These are phyloP conservation scores for Besnoitia besnoiti DNA, from an alignment of 169 alveolate species.

Conservation along the genomic window DNA sequence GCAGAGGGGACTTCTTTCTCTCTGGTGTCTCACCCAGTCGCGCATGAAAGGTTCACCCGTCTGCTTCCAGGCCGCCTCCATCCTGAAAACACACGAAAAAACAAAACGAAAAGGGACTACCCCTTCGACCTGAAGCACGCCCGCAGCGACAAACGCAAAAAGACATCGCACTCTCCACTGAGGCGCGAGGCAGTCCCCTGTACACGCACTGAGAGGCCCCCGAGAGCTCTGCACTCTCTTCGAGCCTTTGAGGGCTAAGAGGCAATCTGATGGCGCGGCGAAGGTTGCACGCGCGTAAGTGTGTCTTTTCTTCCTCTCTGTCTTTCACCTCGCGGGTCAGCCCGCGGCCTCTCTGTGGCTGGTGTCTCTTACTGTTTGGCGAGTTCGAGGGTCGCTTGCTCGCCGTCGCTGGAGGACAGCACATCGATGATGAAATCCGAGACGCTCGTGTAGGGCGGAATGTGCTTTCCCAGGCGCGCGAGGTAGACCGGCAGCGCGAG, in stretches of 20 bases:
- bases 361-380: slow-evolving; percentile 40
- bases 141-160: no score
- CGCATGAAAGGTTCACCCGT: slow-evolving; percentile 62
- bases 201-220: no score
- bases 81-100: slow-evolving; percentile 26
- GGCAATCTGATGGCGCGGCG: no score
- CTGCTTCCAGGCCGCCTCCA: slow-evolving; percentile 53
- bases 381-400: slow-evolving; percentile 28
- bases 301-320: neutral
- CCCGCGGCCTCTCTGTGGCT: neutral
- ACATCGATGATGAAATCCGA: slow-evolving; percentile 67
- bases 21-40: slow-evolving; percentile 70
- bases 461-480: slow-evolving; percentile 53
- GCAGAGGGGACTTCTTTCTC: no score
- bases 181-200: no score
- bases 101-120: neutral
- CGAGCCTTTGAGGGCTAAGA: no score
- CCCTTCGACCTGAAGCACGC: no score
- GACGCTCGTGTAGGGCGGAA: slow-evolving; percentile 67
- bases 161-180: no score
- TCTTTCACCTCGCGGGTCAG: neutral
- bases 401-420: slow-evolving; percentile 44
- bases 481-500: slow-evolving; percentile 66
- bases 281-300: no score
- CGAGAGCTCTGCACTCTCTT: no score